These are phyloP conservation scores for Pneumocystis canis DNA, from an alignment of 1,139 yeast species.

Conservation along the genomic window DNA sequence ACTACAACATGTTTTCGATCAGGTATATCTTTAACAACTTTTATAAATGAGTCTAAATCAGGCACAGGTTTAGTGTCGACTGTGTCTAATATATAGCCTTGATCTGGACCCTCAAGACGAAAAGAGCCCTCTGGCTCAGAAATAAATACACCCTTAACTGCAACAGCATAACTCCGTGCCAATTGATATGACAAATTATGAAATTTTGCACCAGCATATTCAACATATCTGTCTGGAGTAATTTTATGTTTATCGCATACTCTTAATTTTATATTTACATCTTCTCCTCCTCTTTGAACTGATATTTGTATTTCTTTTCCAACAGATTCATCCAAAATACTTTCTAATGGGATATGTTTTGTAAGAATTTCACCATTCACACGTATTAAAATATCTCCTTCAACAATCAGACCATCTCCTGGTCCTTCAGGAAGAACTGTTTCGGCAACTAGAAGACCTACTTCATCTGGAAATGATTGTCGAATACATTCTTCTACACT, in stretches of 20 bases:
- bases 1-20: conserved; percentile 61
- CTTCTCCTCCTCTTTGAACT: conserved; percentile 63
- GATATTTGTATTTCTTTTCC: conserved; percentile 44
- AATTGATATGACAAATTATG: conserved; percentile 76
- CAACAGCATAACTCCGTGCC: conserved; percentile 71
- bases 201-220: conserved; percentile 76
- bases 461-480: conserved; percentile 51
- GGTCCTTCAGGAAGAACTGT: conserved; percentile 80
- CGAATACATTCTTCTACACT: conserved; percentile 64
- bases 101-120: conserved; percentile 35
- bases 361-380: conserved; percentile 45
- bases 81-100: conserved; percentile 65
- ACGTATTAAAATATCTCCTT: conserved; percentile 73
- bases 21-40: conserved; percentile 63
- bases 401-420: conserved; percentile 55
- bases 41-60: conserved; percentile 57
- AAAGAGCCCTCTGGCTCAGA: conserved; percentile 72
- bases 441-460: conserved; percentile 75
- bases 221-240: conserved; percentile 68
- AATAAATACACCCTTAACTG: conserved; percentile 70
- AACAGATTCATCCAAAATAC: conserved; percentile 58
- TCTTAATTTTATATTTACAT: conserved; percentile 35
- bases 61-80: conserved; percentile 64
- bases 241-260: conserved; percentile 69
- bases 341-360: conserved; percentile 70